Evolutionary conservation across 2,329 filamentous ascomycete species (phyloP), one percentile per base, ranked within the genome.

Genomic region (Colletotrichum scovillei): DNA sequence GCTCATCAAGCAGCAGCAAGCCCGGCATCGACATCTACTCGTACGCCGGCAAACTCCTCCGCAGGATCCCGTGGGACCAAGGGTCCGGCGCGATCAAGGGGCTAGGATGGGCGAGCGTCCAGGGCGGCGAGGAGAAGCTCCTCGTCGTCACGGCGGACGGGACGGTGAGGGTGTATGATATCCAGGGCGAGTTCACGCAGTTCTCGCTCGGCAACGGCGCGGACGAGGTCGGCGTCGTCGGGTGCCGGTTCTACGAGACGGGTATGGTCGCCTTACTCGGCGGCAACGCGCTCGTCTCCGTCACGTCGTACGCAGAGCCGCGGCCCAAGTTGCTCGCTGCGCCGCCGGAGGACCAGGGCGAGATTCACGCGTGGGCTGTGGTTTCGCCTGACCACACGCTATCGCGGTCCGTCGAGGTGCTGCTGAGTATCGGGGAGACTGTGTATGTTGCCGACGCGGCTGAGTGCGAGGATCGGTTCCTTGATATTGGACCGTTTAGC

Each of bases 161-260:
- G 28, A 96, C 92, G 1, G 96, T 98, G 56, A 90, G 95, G 73
- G 97, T 95, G 82, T 98, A 95, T 81, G 94, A 97, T 79, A 86
- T 99, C n/a, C 94, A 98, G 81, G 94, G 93, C 75, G 96, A 98
- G 80, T 99, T 99, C 80, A 94, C 93, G 19, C 95, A 97, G 72
- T 99, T 98, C 82, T 95, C 94, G 1, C 87, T 99, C 0, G 97
- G 96, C 67, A 93, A 97, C 82, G 94, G 94, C 28, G 92, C 95
- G 28, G 97, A 98, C 78, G 94, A 97, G 76, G 91, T 93, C 78
- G 94, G 96, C 30, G 95, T 99, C 24, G 88, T 92, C 76, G 92
- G 92, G n/a, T 98, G 96, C 85, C 92, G 84, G 14, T 99, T 99
- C 85, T 98, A 97, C 86, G 91, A 92, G 63, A 91, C 91, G 35